phyloP scores from a whole-genome alignment of 208 protist species.

The Lotmaria passim region DNA sequence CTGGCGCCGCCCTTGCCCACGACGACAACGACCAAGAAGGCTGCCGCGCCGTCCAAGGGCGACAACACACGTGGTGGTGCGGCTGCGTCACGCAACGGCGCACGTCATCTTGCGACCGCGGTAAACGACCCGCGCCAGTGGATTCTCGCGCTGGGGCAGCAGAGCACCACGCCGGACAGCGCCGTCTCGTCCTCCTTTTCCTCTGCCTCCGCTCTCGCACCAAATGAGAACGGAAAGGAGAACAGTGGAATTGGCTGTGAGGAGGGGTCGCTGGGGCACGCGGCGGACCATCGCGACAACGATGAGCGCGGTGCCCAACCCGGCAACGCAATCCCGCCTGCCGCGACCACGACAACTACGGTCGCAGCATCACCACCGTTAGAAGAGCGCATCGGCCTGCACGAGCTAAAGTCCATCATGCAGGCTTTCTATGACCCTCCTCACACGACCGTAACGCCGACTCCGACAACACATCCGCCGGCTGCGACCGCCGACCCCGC shows the following conservation, averaged over 20 bases:
- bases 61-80: not conserved
- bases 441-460: not conserved
- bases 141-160: slow-evolving; percentile 41
- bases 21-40: not conserved
- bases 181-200: not conserved
- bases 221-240: not conserved
- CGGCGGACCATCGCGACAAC: not conserved
- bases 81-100: slow-evolving; percentile 1
- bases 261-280: not conserved
- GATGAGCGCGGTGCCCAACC: not conserved
- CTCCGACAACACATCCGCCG: no score
- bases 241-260: not conserved
- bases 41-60: not conserved
- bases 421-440: slow-evolving; percentile 34
- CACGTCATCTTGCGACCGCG: slow-evolving; percentile 10
- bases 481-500: no score
- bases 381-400: slow-evolving; percentile 64
- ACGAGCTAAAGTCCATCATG: slow-evolving; percentile 59
- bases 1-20: not conserved
- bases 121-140: slow-evolving; percentile 36
- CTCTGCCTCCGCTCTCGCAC: not conserved
- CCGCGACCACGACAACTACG: no score
- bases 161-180: not conserved
- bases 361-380: no score
- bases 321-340: not conserved